These are phyloP conservation scores for Neohortaea acidophila DNA, from an alignment of 495 filamentous ascomycete genomes.

Conservation along the genomic window DNA sequence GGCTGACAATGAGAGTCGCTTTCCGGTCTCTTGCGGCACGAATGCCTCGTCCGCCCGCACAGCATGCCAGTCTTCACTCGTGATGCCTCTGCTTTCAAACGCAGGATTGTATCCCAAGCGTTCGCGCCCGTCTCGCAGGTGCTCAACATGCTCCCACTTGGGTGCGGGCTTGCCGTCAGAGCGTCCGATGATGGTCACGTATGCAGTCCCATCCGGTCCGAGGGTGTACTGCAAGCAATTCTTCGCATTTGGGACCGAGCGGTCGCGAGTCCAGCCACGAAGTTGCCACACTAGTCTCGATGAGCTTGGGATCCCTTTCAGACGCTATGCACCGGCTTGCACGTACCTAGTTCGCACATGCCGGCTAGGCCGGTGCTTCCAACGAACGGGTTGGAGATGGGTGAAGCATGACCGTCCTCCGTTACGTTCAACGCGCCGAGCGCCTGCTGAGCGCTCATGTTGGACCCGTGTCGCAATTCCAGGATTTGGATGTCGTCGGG, in stretches of 20 bases:
- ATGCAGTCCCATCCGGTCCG: neutral
- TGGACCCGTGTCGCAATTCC: slow-evolving; percentile 1
- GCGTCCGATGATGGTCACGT: slow-evolving; percentile 1
- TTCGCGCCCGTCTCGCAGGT: slow-evolving; percentile 10
- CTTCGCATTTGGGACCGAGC: neutral
- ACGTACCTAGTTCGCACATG: slow-evolving; percentile 2
- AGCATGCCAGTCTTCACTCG: slow-evolving; percentile 8
- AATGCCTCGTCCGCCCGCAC: slow-evolving; percentile 3
- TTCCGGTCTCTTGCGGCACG: neutral
- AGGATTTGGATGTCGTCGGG: slow-evolving; percentile 2
- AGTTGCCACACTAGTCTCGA: neutral
- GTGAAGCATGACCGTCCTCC: neutral
- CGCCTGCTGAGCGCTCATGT: neutral
- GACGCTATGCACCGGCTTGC: too few relatives aligned
- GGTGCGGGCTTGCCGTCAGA: slow-evolving; percentile 9
- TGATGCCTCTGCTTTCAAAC: slow-evolving; percentile 5
- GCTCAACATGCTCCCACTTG: slow-evolving; percentile 6
- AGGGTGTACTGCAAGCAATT: neutral
- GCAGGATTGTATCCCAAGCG: slow-evolving; percentile 14
- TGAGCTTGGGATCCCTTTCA: too few relatives aligned
- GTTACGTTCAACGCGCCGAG: neutral
- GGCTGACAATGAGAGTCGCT: slow-evolving; percentile 1
- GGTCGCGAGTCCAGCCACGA: neutral
- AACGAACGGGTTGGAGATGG: neutral
- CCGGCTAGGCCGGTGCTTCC: slow-evolving; percentile 1